These are phyloP conservation scores for Pythium oligandrum DNA, from an alignment of 352 stramenopile genomes.

Conservation along the genomic window DNA sequence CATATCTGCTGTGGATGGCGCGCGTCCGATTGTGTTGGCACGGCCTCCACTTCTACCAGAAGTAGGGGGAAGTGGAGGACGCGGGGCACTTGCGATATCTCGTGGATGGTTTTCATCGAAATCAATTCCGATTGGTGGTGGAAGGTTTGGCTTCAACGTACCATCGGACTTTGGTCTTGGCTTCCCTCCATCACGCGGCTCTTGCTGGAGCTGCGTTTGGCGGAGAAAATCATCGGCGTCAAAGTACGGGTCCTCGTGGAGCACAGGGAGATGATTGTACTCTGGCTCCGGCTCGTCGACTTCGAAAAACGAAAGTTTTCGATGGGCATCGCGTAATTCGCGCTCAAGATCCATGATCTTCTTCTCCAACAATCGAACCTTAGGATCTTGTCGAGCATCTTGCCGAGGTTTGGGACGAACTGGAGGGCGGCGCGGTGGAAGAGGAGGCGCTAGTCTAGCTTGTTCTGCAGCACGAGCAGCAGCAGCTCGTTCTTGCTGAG, in stretches of 20 bases:
- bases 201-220: too few relatives aligned
- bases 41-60: background rate
- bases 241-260: conserved; percentile 26
- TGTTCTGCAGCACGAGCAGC: too few relatives aligned
- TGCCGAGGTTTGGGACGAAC: too few relatives aligned
- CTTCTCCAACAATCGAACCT: conserved; percentile 27
- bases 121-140: conserved; percentile 14
- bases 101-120: conserved; percentile 7
- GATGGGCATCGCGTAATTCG: conserved; percentile 52
- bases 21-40: conserved; percentile 14
- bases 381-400: conserved; percentile 25
- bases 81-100: conserved; percentile 12
- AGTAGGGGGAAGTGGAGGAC: background rate
- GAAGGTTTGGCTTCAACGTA: background rate
- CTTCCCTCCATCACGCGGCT: background rate
- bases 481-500: too few relatives aligned
- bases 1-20: conserved; percentile 42
- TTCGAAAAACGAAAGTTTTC: conserved; percentile 55
- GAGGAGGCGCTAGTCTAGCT: too few relatives aligned
- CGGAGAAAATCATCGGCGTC: conserved; percentile 5
- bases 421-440: too few relatives aligned
- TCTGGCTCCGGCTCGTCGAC: conserved; percentile 38
- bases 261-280: conserved; percentile 22
- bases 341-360: conserved; percentile 61
- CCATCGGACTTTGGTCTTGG: conserved; percentile 7